Base-by-base conservation (phyloP, 495 filamentous ascomycete species). In the Aspergillus asperescens region DNA sequence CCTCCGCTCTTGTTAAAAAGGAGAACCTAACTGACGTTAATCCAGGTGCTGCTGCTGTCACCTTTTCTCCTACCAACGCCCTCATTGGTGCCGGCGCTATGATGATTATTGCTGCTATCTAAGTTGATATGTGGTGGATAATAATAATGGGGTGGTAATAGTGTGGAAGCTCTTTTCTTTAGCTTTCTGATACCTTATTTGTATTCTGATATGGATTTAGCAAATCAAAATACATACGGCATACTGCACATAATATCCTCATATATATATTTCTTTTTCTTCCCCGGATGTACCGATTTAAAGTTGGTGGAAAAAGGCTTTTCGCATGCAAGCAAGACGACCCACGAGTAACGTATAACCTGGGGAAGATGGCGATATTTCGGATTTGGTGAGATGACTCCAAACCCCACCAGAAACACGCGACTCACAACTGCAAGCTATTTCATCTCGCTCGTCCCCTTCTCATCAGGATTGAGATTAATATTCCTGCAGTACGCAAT, bases 331-430 rank as follows among this genome's bases (percentile, higher is more conserved):
- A 38, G 3, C 9, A n/a, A 7, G 31, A 32, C 7, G 6, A 32
- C n/a, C n/a, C n/a, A n/a, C n/a, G n/a, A n/a, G n/a, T 40, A 6
- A 40, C 18, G 38, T 22, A 8, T 10, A 22, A 22, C 19, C 38
- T 23, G 18, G 38, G 38, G 38, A 40, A 22, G 18, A n/a, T n/a
- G n/a, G n/a, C n/a, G n/a, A n/a, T n/a, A n/a, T n/a, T n/a, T n/a
- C n/a, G n/a, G n/a, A n/a, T n/a, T n/a, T n/a, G n/a, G n/a, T n/a
- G 22, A 10, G 22, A 43, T 43, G 24, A 43, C n/a, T 43, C 13
- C 40, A 43, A 43, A 13, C 45, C 32, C 45, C 45, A 22, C 45
- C 12, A 48, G 37, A 37, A 48, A 45, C 13, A 45, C 42, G 42
- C 42, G 19, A 23, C 19, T 15, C 35, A n/a, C 2, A 25, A 16